A percentile compares a stretch with the other conserved stretches of the same genome.
These are phyloP conservation scores for Aspergillus haitiensis DNA, from an alignment of 495 filamentous ascomycete genomes.

Conservation along the genomic window DNA sequence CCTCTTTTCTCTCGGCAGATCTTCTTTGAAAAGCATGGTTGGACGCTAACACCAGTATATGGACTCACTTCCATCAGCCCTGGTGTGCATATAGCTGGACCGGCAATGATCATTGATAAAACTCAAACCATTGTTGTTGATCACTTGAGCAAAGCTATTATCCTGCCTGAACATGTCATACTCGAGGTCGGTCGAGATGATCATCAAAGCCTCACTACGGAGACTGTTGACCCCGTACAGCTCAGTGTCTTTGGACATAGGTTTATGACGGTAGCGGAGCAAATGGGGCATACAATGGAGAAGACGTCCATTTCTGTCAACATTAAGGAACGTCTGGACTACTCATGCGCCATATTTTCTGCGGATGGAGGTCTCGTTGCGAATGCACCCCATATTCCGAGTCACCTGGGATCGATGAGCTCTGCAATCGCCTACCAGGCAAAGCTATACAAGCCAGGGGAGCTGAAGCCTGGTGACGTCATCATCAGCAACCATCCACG, in stretches of 20 bases:
- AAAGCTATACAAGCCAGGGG: conserved; percentile 76
- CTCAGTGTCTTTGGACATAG: conserved; percentile 87
- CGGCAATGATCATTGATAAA: conserved; percentile 85
- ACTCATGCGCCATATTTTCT: conserved; percentile 88
- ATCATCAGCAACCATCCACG: conserved; percentile 93
- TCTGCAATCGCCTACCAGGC: conserved; percentile 85
- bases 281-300: conserved; percentile 86
- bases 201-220: conserved; percentile 58
- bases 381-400: conserved; percentile 85
- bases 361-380: conserved; percentile 77
- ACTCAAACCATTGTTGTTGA: conserved; percentile 93
- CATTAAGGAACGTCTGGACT: conserved; percentile 89
- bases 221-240: conserved; percentile 68
- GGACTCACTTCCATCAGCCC: conserved; percentile 68
- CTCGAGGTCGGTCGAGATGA: conserved; percentile 66
- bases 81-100: conserved; percentile 71
- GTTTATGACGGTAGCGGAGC: conserved; percentile 94
- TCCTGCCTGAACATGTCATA: conserved; percentile 69
- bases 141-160: conserved; percentile 56
- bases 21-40: conserved; percentile 59
- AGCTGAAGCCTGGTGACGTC: conserved; percentile 85
- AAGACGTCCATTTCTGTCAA: conserved; percentile 93
- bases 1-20: conserved; percentile 26
- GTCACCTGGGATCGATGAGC: conserved; percentile 87
- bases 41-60: conserved; percentile 74